These are phyloP conservation scores for Achaetomiella virescens DNA, from an alignment of 495 filamentous ascomycete species.

Conservation along the genomic window DNA sequence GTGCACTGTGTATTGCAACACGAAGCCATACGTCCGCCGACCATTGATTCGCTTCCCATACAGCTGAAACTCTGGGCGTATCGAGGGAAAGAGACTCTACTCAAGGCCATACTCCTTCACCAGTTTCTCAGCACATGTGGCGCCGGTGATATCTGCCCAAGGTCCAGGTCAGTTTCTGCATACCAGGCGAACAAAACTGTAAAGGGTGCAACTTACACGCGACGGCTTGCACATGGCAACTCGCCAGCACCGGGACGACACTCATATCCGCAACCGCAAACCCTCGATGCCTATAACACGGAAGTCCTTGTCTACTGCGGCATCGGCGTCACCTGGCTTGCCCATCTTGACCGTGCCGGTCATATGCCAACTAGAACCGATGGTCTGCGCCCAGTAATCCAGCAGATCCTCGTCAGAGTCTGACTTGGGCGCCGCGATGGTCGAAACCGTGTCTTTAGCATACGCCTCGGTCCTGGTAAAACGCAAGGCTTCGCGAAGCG, in stretches of 20 bases:
- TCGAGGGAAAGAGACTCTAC: not conserved
- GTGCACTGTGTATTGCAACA: no score
- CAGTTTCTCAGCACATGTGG: conserved; percentile 39
- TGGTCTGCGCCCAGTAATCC: conserved; percentile 38
- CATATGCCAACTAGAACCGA: conserved; percentile 48
- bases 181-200: not conserved
- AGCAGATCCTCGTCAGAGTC: conserved; percentile 45
- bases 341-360: conserved; percentile 62
- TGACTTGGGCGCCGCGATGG: conserved; percentile 37
- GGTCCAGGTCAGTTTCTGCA: not conserved
- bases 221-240: conserved; percentile 29
- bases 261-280: conserved; percentile 59
- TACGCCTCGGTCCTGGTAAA: conserved; percentile 39
- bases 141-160: conserved; percentile 24
- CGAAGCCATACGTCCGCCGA: no score
- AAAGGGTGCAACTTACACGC: conserved; percentile 22
- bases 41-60: no score
- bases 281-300: conserved; percentile 48
- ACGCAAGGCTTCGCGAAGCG: conserved; percentile 42
- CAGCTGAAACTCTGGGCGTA: no score
- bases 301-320: conserved; percentile 52
- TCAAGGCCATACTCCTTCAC: conserved; percentile 18
- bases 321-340: conserved; percentile 35
- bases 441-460: conserved; percentile 39
- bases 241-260: conserved; percentile 50